Conservation (phyloP, 2,329 filamentous ascomycete species). For the Aureobasidium leucospermi region DNA sequence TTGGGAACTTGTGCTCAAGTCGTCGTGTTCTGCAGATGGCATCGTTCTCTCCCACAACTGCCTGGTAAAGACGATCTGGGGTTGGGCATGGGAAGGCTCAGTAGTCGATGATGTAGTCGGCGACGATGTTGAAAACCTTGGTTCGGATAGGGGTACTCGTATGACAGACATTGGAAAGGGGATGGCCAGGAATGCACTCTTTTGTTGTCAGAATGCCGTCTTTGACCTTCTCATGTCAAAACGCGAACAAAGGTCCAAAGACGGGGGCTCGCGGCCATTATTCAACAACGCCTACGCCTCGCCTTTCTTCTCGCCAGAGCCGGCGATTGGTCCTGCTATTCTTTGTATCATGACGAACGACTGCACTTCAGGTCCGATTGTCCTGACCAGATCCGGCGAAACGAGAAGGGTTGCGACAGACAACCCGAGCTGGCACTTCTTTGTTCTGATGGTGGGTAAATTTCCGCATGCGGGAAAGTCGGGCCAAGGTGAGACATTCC, state of each 20-base stretch:
- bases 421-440: constrained; percentile 21
- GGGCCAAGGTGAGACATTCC: constrained; percentile 27
- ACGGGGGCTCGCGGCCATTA: constrained; percentile 6
- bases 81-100: constrained; percentile 13
- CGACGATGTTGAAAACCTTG: constrained; percentile 7
- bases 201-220: constrained; percentile 13
- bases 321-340: constrained; percentile 1
- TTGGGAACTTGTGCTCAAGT: constrained; percentile 11
- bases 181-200: constrained; percentile 15
- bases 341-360: constrained; percentile 15
- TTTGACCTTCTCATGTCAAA: constrained; percentile 3
- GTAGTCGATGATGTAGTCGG: constrained; percentile 5
- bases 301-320: constrained; percentile 7
- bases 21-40: constrained; percentile 22
- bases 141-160: constrained; percentile 15
- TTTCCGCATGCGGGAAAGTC: constrained; percentile 27
- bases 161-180: constrained; percentile 17
- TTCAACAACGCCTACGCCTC: background rate
- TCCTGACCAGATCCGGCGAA: constrained; percentile 11
- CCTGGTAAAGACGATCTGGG: constrained; percentile 29
- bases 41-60: constrained; percentile 32
- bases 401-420: constrained; percentile 11
- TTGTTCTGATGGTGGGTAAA: constrained; percentile 28
- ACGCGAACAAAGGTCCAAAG: constrained; percentile 11
- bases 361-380: constrained; percentile 13